Evolutionary conservation across 2,329 filamentous ascomycete genomes (phyloP), one percentile per base, ranked within the genome.

Genomic region (Claviceps pazoutovae): DNA sequence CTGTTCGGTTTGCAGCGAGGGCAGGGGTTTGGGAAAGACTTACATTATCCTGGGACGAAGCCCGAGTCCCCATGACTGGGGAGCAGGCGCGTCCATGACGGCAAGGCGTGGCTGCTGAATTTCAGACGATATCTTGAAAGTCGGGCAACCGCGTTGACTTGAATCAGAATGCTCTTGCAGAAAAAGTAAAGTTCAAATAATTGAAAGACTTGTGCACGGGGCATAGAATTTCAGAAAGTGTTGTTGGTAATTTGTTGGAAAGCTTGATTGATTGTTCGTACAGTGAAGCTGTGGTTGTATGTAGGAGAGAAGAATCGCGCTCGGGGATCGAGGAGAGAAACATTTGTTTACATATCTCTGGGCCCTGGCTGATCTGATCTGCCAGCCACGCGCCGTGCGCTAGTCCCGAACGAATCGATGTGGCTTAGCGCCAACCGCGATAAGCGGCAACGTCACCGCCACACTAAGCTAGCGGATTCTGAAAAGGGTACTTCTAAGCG

Each of bases 41-140:
- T 55, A 57, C 56, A 37, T 55, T 26, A 49, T 14, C 44, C 49
- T 51, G 53, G 56, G 41, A 41, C 46, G 44, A 49, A 52, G 47
- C 47, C 56, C 56, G 41, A 53, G 43, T 42, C 49, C 56, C 56
- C 56, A 55, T 39, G 42, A 21, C 51, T 54, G 56, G 56, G 44
- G 54, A 48, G 54, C 43, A 44, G 48, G 51, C 43, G 36, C 54
- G 56, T 57, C 55, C 56, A 58, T 58, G 49, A 51, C 51, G 47
- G 36, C 49, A 46, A 49, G 34, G 36, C 44, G 50, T 45, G 53
- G 46, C 26, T 52, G 53, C 50, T 50, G 50, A 37, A 36, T 26
- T 44, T 34, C 46, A 54, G 48, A 47, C 44, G 39, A 34, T 49
- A 46, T 43, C 47, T 46, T 38, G 49, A 50, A 49, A 52, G 36